These are phyloP conservation scores for Brassica nigra DNA, from an alignment of 345 rosid genomes.

Conservation along the genomic window DNA sequence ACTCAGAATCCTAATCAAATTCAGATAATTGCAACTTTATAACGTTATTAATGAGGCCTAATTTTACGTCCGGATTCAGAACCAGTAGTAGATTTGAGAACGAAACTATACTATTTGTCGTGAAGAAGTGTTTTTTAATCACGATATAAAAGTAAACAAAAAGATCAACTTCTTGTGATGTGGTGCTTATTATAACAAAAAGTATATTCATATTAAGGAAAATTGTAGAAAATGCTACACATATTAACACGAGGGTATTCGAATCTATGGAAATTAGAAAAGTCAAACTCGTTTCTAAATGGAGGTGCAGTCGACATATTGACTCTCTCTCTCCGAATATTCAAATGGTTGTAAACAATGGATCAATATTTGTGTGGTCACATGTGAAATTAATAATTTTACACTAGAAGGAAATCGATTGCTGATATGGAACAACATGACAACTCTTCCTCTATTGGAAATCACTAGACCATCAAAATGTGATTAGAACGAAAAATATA, in stretches of 20 bases:
- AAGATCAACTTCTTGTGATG: conserved; percentile 16
- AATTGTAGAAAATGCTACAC: conserved; percentile 10
- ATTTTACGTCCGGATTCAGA: conserved; percentile 7
- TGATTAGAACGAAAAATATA: no score
- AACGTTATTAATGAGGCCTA: conserved; percentile 16
- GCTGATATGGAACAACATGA: no score
- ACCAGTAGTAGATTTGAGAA: conserved; percentile 20
- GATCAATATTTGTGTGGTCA: no score
- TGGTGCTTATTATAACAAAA: conserved; percentile 1
- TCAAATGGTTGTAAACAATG: no score
- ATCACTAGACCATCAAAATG: no score
- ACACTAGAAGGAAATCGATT: no score
- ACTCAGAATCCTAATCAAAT: background rate
- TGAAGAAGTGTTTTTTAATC: conserved; percentile 12
- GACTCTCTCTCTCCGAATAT: no score
- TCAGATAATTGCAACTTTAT: background rate
- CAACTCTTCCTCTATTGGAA: no score
- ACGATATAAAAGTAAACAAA: conserved; percentile 19
- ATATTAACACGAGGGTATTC: background rate
- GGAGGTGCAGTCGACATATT: no score
- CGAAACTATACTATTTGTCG: conserved; percentile 8
- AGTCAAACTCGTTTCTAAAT: no score
- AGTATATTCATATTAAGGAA: background rate
- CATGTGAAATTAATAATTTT: no score
- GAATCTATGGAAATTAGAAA: no score